Evolutionary conservation across 371 early-diverging fungal species (phyloP).

Genomic region (Actinomortierella ambigua): DNA sequence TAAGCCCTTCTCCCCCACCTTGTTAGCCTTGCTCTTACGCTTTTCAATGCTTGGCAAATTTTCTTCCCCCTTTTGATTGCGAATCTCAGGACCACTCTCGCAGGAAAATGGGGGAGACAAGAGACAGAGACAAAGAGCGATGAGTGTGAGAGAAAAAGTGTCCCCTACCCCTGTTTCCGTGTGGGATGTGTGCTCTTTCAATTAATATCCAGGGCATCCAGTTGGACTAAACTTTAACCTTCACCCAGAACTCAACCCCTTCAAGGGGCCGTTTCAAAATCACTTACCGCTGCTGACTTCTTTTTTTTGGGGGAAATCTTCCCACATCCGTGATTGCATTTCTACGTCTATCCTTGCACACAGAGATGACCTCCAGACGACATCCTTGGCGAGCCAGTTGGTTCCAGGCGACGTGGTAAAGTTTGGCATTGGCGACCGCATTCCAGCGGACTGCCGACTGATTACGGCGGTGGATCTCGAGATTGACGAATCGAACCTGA

Average conservation of each 20-base stretch:
- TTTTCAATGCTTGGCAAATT: too few relatives aligned
- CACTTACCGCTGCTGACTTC: not conserved
- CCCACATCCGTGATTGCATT: not conserved
- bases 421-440: conserved; percentile 85
- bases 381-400: conserved; percentile 72
- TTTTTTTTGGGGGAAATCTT: conserved; percentile 7
- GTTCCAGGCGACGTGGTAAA: conserved; percentile 87
- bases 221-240: not conserved
- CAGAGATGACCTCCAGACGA: conserved; percentile 64
- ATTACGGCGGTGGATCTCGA: conserved; percentile 72
- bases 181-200: conserved; percentile 1
- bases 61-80: conserved; percentile 11
- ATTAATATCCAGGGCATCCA: not conserved
- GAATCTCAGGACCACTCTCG: conserved; percentile 5
- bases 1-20: conserved; percentile 21
- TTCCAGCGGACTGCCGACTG: conserved; percentile 87
- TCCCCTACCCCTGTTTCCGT: too few relatives aligned
- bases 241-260: not conserved
- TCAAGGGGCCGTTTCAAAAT: too few relatives aligned
- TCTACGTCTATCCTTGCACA: not conserved
- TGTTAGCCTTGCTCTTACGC: not conserved
- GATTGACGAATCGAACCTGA: conserved; percentile 88
- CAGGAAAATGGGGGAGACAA: not conserved
- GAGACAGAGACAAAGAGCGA: conserved; percentile 2
- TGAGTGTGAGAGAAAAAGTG: conserved; percentile 3